Base-by-base conservation (phyloP, 768 basidiomycete species). In the Phylloporus sp. region DNA sequence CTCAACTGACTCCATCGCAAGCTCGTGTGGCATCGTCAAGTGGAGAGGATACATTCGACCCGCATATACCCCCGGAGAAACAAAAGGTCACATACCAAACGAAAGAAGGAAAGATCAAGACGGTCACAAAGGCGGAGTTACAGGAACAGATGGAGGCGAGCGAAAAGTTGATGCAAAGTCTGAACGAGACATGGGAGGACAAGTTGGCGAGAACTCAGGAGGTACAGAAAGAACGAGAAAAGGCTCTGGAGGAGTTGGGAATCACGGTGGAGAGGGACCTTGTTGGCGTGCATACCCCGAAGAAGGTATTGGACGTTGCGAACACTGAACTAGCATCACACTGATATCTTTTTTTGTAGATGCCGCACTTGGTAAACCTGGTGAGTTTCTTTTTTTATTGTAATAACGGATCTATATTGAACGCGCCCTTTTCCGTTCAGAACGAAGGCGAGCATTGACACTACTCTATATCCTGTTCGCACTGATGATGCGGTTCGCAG, bases 151-250 rank as follows among this genome's bases (percentile, higher is more conserved):
- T 98, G 73, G 90, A 94, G 71, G 72, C 86, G 29, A 86, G 90
- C 66, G 95, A 99, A 72, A 95, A 93, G 70, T 70, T 96, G 44
- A 93, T 97, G 90, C 79, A 93, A 67, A 77, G 84, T 59, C 68
- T 94, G 61, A 94, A 94, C 60, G 86, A 95, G 71, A 96, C 91
- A 6, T 97, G 93, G 94, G 93, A 99, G 69, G 75, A 97, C 69
- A 94, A 95, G 73, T 71, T 97, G 75, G 70, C 72, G 59, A 79
- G 90, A 63, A 97, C 95, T 17, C 86, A 92, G 63, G 86, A 90
- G 67, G 89, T 98, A 24, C 94, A 97, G 73, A 89, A 87, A 61
- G 94, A 98, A 69, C 81, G 96, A 52, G 96, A 99, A 74, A 87
- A 92, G 74, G 96, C 96, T 9, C 69, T 99, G 38, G 96, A 99